Evolutionary conservation across 352 stramenopile genomes (phyloP).

Genomic region (Phytopythium delawarense): DNA sequence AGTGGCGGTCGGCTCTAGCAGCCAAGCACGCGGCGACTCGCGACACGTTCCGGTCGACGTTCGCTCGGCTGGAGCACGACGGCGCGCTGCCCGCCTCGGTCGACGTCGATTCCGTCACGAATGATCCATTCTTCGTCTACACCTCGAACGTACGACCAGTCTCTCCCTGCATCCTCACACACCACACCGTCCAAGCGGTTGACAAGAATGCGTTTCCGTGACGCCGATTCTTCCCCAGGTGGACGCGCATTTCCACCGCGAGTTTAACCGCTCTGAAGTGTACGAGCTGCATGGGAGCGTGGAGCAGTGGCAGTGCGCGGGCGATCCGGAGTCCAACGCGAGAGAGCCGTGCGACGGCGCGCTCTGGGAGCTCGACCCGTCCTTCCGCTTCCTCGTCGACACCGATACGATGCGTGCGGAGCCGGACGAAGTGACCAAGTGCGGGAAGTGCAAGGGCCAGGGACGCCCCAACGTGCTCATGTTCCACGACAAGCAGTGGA

Average conservation of each 20-base stretch:
- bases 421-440: conserved; percentile 29
- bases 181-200: background rate
- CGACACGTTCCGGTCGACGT: conserved; percentile 29
- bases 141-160: conserved; percentile 82
- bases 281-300: conserved; percentile 89
- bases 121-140: conserved; percentile 88
- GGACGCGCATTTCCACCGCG: conserved; percentile 82
- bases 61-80: conserved; percentile 31
- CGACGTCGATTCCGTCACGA: conserved; percentile 25
- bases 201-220: conserved; percentile 1
- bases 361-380: conserved; percentile 43
- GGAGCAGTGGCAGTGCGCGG: conserved; percentile 74
- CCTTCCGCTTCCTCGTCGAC: conserved; percentile 67
- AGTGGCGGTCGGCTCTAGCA: conserved; percentile 39
- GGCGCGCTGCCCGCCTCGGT: conserved; percentile 27
- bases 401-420: conserved; percentile 55
- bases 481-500: conserved; percentile 88
- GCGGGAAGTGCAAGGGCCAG: conserved; percentile 50
- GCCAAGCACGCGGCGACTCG: conserved; percentile 10
- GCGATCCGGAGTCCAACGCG: conserved; percentile 30
- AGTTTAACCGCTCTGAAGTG: conserved; percentile 71
- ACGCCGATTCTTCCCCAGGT: conserved; percentile 33
- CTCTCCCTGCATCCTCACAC: background rate
- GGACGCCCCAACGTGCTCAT: conserved; percentile 88
- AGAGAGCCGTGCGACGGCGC: conserved; percentile 36